These are phyloP conservation scores for Vicia faba DNA, from an alignment of 306 rosid genomes.

Conservation along the genomic window DNA sequence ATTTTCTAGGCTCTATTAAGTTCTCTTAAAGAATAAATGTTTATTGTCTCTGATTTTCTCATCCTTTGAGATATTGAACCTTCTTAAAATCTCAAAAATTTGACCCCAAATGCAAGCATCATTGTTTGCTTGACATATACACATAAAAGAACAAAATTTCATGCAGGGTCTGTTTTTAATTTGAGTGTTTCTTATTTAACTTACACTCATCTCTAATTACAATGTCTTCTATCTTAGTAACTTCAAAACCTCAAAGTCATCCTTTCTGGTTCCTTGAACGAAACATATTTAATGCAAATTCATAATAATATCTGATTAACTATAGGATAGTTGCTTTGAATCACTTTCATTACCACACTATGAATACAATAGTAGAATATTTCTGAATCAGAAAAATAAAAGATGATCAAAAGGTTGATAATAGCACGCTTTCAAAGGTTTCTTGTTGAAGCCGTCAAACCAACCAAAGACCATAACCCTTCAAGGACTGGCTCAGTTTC, in stretches of 20 bases:
- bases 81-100: background rate
- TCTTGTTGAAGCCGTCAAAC: slow-evolving; percentile 53
- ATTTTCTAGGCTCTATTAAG: background rate
- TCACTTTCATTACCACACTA: slow-evolving; percentile 33
- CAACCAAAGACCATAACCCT: slow-evolving; percentile 30
- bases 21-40: background rate
- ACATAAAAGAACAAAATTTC: background rate
- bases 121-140: background rate
- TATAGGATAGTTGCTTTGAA: slow-evolving; percentile 4
- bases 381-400: slow-evolving; percentile 17
- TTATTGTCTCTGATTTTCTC: slow-evolving; percentile 1
- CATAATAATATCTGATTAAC: no score
- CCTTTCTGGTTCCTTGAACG: no score
- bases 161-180: background rate
- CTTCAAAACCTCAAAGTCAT: no score
- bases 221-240: background rate
- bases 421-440: slow-evolving; percentile 46
- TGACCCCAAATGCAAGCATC: background rate
- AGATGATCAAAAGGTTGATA: slow-evolving; percentile 40
- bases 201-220: background rate
- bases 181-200: slow-evolving; percentile 1
- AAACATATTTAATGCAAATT: no score
- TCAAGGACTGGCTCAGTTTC: background rate
- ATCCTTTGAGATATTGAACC: background rate
- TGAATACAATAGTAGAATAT: background rate